Base-by-base conservation (phyloP, 352 stramenopile genomes). In the Phytophthora ramorum region DNA sequence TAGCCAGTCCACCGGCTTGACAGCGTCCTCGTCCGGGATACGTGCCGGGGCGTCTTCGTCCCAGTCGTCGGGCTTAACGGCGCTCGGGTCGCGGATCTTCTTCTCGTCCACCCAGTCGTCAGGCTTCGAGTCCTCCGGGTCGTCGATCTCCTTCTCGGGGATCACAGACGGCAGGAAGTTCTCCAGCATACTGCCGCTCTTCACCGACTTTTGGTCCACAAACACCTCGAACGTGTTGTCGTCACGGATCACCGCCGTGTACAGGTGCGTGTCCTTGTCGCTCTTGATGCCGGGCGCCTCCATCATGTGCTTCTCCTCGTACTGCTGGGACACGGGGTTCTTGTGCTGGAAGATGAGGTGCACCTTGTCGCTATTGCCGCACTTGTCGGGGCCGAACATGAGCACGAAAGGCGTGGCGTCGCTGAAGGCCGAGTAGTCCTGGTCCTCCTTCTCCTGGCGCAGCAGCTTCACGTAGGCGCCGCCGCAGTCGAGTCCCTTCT, bases 371-470 rank as follows among this genome's bases (percentile, higher is more conserved):
- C 77, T 98, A 12, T 77, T 68, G 38, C 95, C 95, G 68, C 96
- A 98, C 61, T 97, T 97, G 73, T 98, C 96, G 1, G 96, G 96
- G 0, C 96, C 96, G 75, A 98, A 98, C 96, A 98, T 98, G 75
- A 98, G 89, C 55, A 91, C 85, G 62, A 98, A 98, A 26, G 93
- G 94, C 46, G 91, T 94, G 28, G 79, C 62, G 67, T 97, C 87
- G 51, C 84, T 88, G 50, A 98, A 91, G 41, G 76, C 62, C n/a
- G 66, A 80, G 19, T 85, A 81, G 59, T 92, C 75, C 43, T 75
- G 60, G 3, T 65, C 60, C 7, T 75, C 46, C 6, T 76, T 57
- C n/a, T 86, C 73, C n/a, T 87, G 65, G 12, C 84, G 78, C 46
- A 98, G 77, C 61, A 98, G 71, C 86, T 98, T 98, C 17, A 98